Evolutionary conservation across 73 alveolate genomes (phyloP), one percentile per base, ranked within the genome.

Genomic region (Paramecium biaurelia): DNA sequence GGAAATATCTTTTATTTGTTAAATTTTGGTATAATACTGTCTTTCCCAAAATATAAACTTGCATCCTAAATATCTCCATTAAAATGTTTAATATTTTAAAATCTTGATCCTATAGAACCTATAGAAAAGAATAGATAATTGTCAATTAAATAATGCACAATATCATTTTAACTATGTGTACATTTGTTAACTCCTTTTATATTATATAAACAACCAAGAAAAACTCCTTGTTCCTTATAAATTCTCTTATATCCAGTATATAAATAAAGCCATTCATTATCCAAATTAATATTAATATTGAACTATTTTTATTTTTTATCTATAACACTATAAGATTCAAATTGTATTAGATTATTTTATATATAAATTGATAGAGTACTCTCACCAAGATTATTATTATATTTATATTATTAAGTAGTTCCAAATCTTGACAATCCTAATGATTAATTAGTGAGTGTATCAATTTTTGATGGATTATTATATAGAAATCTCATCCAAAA

Each of bases 231-330:
- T 30, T 74, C 37, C 18, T 74, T 21, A 74, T 35, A 30, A 10
- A 32, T 32, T 74, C 87, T 74, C 59, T 74, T 74, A 38, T 74
- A 74, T 8, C 67, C 87, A 20, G 37, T 74, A n/a, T 74, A 38
- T 14, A 74, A 10, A 38, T 74, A 74, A 0, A 74, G 57, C 87
- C 87, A 74, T 26, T 38, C 32, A 32, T 43, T 43, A 32, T 74
- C 87, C 10, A 74, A 32, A 53, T 53, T 7, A 23, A 6, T 53
- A n/a, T 53, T 53, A 7, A 53, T 53, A 21, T 18, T 4, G 5
- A 53, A 53, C 14, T 53, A 53, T 21, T 53, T 53, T 53, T 15
- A 53, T 53, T 74, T 8, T 18, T 74, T 74, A 35, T 74, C 87
- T 35, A 74, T 0, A 4, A 35, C 34, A 35, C 67, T 35, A 38